Base-by-base conservation (phyloP, 2,329 filamentous ascomycete genomes). In the Arthrinium puccinioides region DNA sequence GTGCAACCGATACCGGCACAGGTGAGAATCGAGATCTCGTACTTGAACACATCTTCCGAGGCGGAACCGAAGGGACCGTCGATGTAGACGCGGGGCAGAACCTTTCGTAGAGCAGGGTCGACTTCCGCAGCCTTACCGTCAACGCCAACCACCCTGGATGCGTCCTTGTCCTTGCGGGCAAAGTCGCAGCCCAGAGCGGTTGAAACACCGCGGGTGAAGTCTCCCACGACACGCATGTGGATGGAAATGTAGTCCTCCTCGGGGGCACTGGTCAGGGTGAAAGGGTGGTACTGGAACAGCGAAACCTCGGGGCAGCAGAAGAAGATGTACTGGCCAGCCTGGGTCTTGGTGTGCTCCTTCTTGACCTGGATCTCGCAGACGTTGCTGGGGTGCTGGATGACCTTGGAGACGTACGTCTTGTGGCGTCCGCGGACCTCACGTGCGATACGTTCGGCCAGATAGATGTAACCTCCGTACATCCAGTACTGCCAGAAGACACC, bases 331-430 rank as follows among this genome's bases (percentile, higher is more conserved):
- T 87, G 84, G 35, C 87, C 87, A 15, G 86, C 84, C 36, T 75
- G 73, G 4, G 84, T 87, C 69, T 82, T 87, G 30, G 85, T 89
- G 62, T 87, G 69, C 55, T 89, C 84, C 63, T 92, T 92, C 71
- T 90, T 89, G 66, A 94, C 88, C 65, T 92, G 87, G 43, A 94
- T 89, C 63, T 94, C 87, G 58, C 84, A 85, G 14, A 94, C 87
- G 53, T 88, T 87, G 67, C 84, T 87, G 7, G 86, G 86, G 59
- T 94, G 86, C 65, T 92, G 86, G 46, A 94, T 82, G 44, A 94
- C 87, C 66, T 92, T 92, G 46, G 84, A 87, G 42, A 94, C 84
- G 57, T 84, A 87, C 13, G 86, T 90, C 71, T 83, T 87, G 67
- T 90, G 84, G 19, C 80, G 75, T 31, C 86, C 86, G 37, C 86